Evolutionary conservation across 2,329 filamentous ascomycete species (phyloP).

Genomic region (Clarireedia homoeocarpa): DNA sequence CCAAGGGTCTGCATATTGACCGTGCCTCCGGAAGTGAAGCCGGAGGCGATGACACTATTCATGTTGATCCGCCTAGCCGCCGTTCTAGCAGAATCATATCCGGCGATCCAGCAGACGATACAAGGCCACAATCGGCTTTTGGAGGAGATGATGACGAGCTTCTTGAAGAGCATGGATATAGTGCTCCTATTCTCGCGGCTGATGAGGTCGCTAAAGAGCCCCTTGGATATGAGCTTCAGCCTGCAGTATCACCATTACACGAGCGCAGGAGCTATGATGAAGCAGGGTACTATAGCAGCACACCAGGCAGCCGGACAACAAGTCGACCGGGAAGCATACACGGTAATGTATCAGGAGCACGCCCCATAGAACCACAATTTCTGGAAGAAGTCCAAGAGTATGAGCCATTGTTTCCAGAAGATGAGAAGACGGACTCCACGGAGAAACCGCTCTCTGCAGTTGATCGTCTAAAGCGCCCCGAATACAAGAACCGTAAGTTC

Average conservation of each 20-base stretch:
- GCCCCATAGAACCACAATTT: conserved; percentile 51
- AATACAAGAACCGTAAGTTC: conserved; percentile 59
- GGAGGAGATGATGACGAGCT: conserved; percentile 39
- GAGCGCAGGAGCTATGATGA: conserved; percentile 54
- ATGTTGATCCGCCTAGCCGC: conserved; percentile 61
- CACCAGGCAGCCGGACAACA: conserved; percentile 39
- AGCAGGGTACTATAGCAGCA: conserved; percentile 43
- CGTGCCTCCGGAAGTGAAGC: conserved; percentile 37
- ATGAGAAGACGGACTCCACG: conserved; percentile 44
- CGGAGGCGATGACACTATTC: conserved; percentile 57
- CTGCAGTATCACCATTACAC: conserved; percentile 71
- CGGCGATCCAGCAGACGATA: conserved; percentile 37
- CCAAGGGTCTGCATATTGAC: conserved; percentile 30
- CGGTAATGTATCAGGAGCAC: conserved; percentile 41
- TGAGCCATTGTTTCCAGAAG: conserved; percentile 86
- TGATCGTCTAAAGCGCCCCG: conserved; percentile 48
- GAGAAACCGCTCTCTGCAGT: conserved; percentile 43
- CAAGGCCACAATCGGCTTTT: conserved; percentile 37
- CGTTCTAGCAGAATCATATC: conserved; percentile 36
- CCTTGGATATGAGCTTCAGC: conserved; percentile 59
- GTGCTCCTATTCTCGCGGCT: conserved; percentile 76
- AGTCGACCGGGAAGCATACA: conserved; percentile 58
- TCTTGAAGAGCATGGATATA: conserved; percentile 53
- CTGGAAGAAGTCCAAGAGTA: conserved; percentile 89
- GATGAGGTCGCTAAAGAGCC: conserved; percentile 78